Base-by-base conservation (phyloP, 495 filamentous ascomycete species). In the Annulohypoxylon stygium region DNA sequence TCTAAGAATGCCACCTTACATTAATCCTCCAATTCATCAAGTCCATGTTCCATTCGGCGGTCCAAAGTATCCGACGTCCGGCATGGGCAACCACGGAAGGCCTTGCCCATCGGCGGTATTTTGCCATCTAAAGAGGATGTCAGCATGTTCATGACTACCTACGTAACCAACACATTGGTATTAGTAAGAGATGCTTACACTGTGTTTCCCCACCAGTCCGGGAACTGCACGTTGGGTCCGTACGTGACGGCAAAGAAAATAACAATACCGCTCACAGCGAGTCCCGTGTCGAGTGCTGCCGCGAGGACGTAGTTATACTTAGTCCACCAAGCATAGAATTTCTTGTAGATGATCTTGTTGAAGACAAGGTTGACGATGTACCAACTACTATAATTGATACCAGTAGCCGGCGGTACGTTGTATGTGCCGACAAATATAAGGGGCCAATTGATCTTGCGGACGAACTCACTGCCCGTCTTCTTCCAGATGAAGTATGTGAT, bases 301-400 rank as follows among this genome's bases (percentile, higher is more conserved):
- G 75, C 75, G 33, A 80, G 68, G 25, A 80, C 75, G 36, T 78
- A 80, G 63, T 79, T 78, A 57, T 80, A 80, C 75, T 79, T 76
- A 11, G 67, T 71, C 76, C 82, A 84, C 83, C 83, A 85, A 47
- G 79, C 78, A 48, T 82, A 82, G 67, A 76, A 82, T 9, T 61
- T 76, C 10, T 74, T 74, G 47, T 80, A 81, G 55, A 84, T 80
- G 65, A 82, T 67, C 68, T 81, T 74, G 66, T 84, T 83, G 78
- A 86, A 86, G 61, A 82, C 60, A 25, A 83, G 78, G 69, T 84
- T 84, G 65, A 86, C 83, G 30, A 86, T 74, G 14, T 82, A 82
- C 82, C 83, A 85, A 67, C 81, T 83, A 51, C 81, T 83, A 61
- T 86, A 85, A 67, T 85, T 86, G 61, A 84, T 86, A 11, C 83